phyloP scores from a whole-genome alignment of 129 eudicot species.

The Scalesia atractyloides region DNA sequence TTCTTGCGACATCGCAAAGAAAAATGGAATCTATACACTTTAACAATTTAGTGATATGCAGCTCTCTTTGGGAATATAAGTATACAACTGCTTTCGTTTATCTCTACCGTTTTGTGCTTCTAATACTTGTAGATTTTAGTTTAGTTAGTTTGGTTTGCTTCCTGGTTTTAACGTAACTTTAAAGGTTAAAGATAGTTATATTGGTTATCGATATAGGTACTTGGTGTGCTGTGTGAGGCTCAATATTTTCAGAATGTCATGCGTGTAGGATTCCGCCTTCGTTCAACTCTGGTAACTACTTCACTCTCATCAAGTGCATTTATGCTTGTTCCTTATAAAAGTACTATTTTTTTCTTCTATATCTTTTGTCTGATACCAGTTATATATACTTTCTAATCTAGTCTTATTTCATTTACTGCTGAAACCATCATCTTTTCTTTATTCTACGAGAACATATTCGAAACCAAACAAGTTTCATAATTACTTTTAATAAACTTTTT shows the following conservation, averaged over 20 bases:
- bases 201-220: conserved; percentile 51
- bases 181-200: not conserved
- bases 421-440: too few species aligned
- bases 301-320: conserved; percentile 7
- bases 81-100: conserved; percentile 1
- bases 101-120: conserved; percentile 8
- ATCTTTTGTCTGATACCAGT: too few species aligned
- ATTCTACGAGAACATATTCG: too few species aligned
- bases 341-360: too few species aligned
- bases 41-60: not conserved
- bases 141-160: not conserved
- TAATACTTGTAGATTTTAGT: conserved; percentile 16
- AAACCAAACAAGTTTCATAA: not conserved
- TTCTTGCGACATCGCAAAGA: conserved; percentile 1
- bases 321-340: not conserved
- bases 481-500: conserved; percentile 15
- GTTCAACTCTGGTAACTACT: conserved; percentile 85
- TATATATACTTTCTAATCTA: too few species aligned
- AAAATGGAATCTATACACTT: not conserved
- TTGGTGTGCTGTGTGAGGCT: conserved; percentile 90
- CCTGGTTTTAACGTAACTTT: conserved; percentile 1
- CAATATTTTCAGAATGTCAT: conserved; percentile 97
- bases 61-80: not conserved
- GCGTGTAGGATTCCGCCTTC: conserved; percentile 95
- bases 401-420: too few species aligned